Evolutionary conservation across 495 filamentous ascomycete species (phyloP), one percentile per base, ranked within the genome.

Genomic region (Aspergillus olivimuriae): DNA sequence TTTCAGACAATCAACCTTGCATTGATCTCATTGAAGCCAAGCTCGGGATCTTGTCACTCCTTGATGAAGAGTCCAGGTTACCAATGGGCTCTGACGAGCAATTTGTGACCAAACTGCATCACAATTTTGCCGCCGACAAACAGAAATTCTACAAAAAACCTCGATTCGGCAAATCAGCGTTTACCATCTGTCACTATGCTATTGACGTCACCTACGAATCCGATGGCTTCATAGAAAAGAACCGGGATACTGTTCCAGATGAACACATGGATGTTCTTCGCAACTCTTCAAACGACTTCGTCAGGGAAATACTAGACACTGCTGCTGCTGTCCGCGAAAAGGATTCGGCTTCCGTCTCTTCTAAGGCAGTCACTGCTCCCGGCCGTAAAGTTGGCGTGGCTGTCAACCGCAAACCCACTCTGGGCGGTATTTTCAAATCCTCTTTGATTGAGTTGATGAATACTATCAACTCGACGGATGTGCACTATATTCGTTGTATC

Each of bases 161-260:
- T 20, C 76, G 92, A 39, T 97, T 99, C 57, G 92, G 94, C 44
- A 97, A 96, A 65, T 95, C 92, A 19, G 76, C 92, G 0, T 99
- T 99, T 65, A 97, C 94, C 32, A 89, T 99, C 35, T 97, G 94
- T 65, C 92, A 99, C 72, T 99, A 99, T 73, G 92, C 92, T 38
- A 76, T 97, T 47, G 94, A 97, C 56, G 92, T 99, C 55, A 99
- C 92, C 14, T 99, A 99, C 57, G 92, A 99, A 60, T 96, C 91
- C n/a, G 92, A 99, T 59, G 92, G 94, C 11, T 99, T 99, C 64
- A 96, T 99, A 56, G 94, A 99, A 63, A 99, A 99, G 77, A 99
- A 99, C 60, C 79, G 92, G 55, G 92, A 99, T 63, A 99, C 92
- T 19, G 92, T 99, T 34, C 92, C 92, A 4, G 92, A 99, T 63